Percentiles rank a stretch among this genome's conserved stretches.
Evolutionary conservation across 495 filamentous ascomycete genomes (phyloP).

Genomic region (Penicillium macrosclerotiorum): DNA sequence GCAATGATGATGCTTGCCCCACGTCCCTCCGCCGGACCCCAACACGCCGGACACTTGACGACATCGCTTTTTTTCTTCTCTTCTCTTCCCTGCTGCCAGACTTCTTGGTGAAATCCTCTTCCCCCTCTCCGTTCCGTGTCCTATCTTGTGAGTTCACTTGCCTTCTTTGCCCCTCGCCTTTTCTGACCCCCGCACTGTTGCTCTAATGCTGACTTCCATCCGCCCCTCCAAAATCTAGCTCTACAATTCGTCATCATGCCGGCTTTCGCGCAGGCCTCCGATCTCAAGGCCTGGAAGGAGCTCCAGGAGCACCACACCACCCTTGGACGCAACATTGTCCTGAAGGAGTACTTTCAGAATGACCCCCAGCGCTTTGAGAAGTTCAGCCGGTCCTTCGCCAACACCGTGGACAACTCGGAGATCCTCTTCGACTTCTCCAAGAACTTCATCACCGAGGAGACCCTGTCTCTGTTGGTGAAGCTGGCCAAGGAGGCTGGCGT

Average conservation of each 20-base stretch:
- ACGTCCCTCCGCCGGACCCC: slow-evolving; percentile 42
- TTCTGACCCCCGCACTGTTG: slow-evolving; percentile 45
- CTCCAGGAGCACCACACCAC: slow-evolving; percentile 85
- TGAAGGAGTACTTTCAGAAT: slow-evolving; percentile 88
- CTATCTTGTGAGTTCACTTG: not conserved
- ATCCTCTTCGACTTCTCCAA: slow-evolving; percentile 98
- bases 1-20: slow-evolving; percentile 35
- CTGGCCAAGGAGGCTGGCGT: slow-evolving; percentile 87
- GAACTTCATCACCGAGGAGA: slow-evolving; percentile 95
- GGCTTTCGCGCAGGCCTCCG: slow-evolving; percentile 71
- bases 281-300: slow-evolving; percentile 78
- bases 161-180: slow-evolving; percentile 7
- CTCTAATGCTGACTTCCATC: no score
- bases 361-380: slow-evolving; percentile 88
- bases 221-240: slow-evolving; percentile 11
- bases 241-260: slow-evolving; percentile 42
- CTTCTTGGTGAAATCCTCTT: slow-evolving; percentile 3
- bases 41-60: slow-evolving; percentile 39
- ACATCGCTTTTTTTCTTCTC: slow-evolving; percentile 21
- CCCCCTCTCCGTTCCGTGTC: slow-evolving; percentile 5
- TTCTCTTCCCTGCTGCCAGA: slow-evolving; percentile 12
- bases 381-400: slow-evolving; percentile 80
- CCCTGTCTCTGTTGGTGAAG: slow-evolving; percentile 77
- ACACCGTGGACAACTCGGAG: slow-evolving; percentile 72
- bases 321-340: slow-evolving; percentile 80